phyloP scores from a whole-genome alignment of 2,329 filamentous ascomycete genomes.

The Colletotrichum navitas region DNA sequence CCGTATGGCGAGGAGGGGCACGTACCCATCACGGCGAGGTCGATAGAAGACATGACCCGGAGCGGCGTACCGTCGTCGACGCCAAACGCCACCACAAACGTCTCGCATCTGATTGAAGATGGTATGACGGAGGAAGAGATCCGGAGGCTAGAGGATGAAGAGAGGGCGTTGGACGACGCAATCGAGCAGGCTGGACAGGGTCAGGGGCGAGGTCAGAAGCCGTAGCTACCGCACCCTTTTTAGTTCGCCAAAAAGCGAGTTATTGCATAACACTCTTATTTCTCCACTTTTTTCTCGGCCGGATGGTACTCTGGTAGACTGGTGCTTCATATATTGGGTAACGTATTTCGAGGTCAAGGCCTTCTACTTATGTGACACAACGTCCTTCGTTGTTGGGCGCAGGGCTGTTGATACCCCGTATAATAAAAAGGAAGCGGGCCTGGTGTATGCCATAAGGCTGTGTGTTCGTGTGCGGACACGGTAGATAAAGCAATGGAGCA shows the following conservation, averaged over 20 bases:
- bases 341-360: not conserved
- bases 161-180: constrained; percentile 67
- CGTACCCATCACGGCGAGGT: constrained; percentile 17
- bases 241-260: constrained; percentile 1
- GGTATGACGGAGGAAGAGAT: constrained; percentile 71
- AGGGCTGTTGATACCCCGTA: not conserved
- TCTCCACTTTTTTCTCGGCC: not conserved
- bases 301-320: not conserved
- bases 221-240: not conserved
- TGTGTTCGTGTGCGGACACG: not conserved
- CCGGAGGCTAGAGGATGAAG: constrained; percentile 67
- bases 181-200: constrained; percentile 61
- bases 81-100: constrained; percentile 50
- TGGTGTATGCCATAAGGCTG: not conserved
- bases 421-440: not conserved
- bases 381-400: not conserved
- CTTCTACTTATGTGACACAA: not conserved
- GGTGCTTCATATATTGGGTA: not conserved
- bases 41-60: constrained; percentile 22
- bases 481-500: not conserved
- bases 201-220: constrained; percentile 24
- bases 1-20: constrained; percentile 30
- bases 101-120: constrained; percentile 69
- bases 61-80: constrained; percentile 32
- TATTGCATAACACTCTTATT: constrained; percentile 7